A percentile compares a stretch with the other conserved stretches of the same genome.
phyloP scores from a whole-genome alignment of 169 alveolate genomes.

The Cryptosporidium sp. region DNA sequence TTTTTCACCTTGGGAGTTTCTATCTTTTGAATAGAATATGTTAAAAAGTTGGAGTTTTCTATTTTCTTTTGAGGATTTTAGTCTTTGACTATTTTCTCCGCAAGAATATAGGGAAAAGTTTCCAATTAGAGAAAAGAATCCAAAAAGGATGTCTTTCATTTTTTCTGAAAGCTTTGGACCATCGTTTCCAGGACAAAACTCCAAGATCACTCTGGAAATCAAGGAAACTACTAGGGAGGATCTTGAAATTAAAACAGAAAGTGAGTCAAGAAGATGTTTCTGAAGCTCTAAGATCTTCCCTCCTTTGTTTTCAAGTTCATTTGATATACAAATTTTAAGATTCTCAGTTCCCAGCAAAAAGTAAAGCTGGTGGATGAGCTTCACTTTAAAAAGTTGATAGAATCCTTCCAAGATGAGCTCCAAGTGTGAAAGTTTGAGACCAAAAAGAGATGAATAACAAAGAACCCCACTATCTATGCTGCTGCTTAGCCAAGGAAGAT shows the following conservation, averaged over 20 bases:
- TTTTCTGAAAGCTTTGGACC: neutral
- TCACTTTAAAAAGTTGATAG: conserved; percentile 8
- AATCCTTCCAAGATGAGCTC: conserved; percentile 37
- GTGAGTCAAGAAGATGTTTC: conserved; percentile 18
- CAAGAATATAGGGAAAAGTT: conserved; percentile 52
- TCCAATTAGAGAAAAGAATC: conserved; percentile 49
- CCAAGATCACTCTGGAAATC: conserved; percentile 28
- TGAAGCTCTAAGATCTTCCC: neutral
- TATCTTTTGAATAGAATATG: neutral
- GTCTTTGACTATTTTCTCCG: neutral
- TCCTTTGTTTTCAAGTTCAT: neutral
- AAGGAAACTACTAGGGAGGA: conserved; percentile 38
- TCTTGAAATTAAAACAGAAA: conserved; percentile 55
- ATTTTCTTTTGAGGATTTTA: neutral
- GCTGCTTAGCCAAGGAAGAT: conserved; percentile 73
- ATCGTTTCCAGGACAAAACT: conserved; percentile 35
- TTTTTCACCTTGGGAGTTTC: neutral
- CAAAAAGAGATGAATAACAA: conserved; percentile 53
- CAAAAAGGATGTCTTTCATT: conserved; percentile 11
- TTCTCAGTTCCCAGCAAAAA: conserved; percentile 32
- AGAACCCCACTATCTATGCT: conserved; percentile 72
- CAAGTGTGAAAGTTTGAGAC: conserved; percentile 13
- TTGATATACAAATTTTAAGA: neutral
- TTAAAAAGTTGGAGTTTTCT: neutral
- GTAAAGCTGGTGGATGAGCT: conserved; percentile 22